phyloP scores from a whole-genome alignment of 2,329 filamentous ascomycete genomes.

The Colletotrichum viniferum region DNA sequence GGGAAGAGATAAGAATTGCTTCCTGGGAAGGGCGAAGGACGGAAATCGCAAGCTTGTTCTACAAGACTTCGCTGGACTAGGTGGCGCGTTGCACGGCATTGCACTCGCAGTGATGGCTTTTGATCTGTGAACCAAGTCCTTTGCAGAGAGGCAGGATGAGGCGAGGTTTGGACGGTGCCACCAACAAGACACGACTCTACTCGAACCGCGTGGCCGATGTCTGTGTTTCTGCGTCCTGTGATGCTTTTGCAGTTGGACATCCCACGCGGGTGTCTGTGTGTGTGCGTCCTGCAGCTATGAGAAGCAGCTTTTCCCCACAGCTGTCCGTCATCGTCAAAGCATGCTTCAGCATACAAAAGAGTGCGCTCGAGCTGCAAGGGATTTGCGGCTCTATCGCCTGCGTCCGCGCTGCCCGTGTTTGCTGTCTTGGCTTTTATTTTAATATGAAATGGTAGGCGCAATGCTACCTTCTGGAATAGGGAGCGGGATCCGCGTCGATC shows the following conservation, averaged over 20 bases:
- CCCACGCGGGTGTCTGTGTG: neutral
- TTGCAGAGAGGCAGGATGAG: neutral
- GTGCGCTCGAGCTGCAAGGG: neutral
- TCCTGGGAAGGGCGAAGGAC: neutral
- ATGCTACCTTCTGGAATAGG: constrained; percentile 1
- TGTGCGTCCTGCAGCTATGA: neutral
- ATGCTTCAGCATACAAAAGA: neutral
- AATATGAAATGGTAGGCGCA: neutral
- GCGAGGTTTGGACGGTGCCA: neutral
- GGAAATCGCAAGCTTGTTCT: neutral
- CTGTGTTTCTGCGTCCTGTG: neutral
- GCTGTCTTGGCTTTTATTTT: neutral
- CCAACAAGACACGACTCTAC: neutral
- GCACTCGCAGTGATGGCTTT: neutral
- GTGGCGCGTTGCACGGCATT: neutral
- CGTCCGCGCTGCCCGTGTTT: neutral
- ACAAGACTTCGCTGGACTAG: neutral
- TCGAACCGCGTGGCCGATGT: neutral
- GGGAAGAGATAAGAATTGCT: neutral
- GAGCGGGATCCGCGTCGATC: neutral
- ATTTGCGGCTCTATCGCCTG: neutral
- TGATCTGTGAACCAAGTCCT: neutral
- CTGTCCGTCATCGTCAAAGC: neutral
- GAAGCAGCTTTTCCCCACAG: neutral
- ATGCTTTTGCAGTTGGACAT: neutral